phyloP scores from a whole-genome alignment of 495 filamentous ascomycete species.

The Aspergillus carlsbadensis region DNA sequence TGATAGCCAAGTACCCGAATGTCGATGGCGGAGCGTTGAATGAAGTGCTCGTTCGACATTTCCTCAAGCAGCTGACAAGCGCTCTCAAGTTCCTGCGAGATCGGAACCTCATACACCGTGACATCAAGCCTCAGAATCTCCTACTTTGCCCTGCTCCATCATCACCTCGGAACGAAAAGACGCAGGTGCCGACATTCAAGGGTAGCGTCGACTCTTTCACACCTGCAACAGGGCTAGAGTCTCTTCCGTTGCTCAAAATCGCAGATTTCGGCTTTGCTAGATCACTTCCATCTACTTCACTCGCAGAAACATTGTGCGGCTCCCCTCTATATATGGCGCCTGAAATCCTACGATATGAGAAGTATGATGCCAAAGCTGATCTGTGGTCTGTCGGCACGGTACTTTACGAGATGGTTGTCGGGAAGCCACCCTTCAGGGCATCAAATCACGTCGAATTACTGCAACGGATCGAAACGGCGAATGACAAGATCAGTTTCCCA shows the following conservation, averaged over 20 bases:
- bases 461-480: slow-evolving; percentile 81
- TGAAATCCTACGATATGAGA: slow-evolving; percentile 94
- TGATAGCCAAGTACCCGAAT: slow-evolving; percentile 90
- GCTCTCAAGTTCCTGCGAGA: slow-evolving; percentile 84
- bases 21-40: slow-evolving; percentile 76
- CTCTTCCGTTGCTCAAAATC: slow-evolving; percentile 92
- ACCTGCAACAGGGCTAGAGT: slow-evolving; percentile 79
- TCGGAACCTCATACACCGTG: slow-evolving; percentile 87
- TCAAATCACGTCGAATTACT: slow-evolving; percentile 92
- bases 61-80: slow-evolving; percentile 91
- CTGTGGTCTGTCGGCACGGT: slow-evolving; percentile 98
- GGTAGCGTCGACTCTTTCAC: slow-evolving; percentile 74
- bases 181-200: slow-evolving; percentile 54
- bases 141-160: slow-evolving; percentile 81
- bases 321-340: slow-evolving; percentile 99
- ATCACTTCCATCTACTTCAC: slow-evolving; percentile 79
- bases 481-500: slow-evolving; percentile 81
- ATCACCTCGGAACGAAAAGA: slow-evolving; percentile 50
- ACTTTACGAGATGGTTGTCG: slow-evolving; percentile 89
- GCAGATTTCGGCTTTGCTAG: slow-evolving; percentile 97
- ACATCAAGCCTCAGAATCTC: slow-evolving; percentile 97
- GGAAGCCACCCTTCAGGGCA: slow-evolving; percentile 86
- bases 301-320: slow-evolving; percentile 94
- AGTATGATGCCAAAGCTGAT: slow-evolving; percentile 95
- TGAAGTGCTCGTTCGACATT: slow-evolving; percentile 92